Percentiles rank a stretch among this genome's conserved stretches.
Evolutionary conservation across 164 flowering plant genomes (phyloP).

Genomic region (Dillenia suffruticosa): DNA sequence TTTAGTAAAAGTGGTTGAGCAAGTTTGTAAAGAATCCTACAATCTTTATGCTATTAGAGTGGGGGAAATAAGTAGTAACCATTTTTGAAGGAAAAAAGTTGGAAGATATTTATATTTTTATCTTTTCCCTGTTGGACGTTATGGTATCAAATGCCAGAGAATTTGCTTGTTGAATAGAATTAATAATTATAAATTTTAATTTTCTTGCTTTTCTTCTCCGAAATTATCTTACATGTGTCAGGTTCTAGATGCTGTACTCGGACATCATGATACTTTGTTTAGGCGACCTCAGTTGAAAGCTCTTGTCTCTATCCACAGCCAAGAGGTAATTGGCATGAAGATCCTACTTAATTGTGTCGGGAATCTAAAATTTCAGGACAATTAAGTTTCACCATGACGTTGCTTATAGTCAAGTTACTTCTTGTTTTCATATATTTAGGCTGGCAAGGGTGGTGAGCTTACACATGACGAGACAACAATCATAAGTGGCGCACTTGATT

Average conservation of each 20-base stretch:
- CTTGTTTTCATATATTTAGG: constrained; percentile 35
- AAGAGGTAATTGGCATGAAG: constrained; percentile 50
- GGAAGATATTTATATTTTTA: no score
- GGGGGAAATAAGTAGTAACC: no score
- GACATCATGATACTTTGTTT: constrained; percentile 86
- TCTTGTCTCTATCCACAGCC: constrained; percentile 86
- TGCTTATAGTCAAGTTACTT: background rate
- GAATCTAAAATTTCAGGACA: background rate
- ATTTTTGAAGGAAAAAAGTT: no score
- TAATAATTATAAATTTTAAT: no score
- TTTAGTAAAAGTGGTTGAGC: no score
- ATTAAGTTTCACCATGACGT: background rate
- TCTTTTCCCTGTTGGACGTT: no score
- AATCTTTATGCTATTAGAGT: no score
- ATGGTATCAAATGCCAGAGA: no score
- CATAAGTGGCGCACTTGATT: constrained; percentile 96
- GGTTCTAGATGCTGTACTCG: constrained; percentile 81
- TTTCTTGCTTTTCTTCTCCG: no score
- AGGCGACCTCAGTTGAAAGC: constrained; percentile 96
- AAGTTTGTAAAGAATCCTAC: no score
- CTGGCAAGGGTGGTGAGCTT: constrained; percentile 98
- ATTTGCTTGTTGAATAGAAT: no score
- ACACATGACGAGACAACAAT: constrained; percentile 98
- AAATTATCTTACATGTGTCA: constrained; percentile 14
- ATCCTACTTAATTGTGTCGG: no score